Base-by-base conservation (phyloP, 257 asterid species). In the Handroanthus guayacan region DNA sequence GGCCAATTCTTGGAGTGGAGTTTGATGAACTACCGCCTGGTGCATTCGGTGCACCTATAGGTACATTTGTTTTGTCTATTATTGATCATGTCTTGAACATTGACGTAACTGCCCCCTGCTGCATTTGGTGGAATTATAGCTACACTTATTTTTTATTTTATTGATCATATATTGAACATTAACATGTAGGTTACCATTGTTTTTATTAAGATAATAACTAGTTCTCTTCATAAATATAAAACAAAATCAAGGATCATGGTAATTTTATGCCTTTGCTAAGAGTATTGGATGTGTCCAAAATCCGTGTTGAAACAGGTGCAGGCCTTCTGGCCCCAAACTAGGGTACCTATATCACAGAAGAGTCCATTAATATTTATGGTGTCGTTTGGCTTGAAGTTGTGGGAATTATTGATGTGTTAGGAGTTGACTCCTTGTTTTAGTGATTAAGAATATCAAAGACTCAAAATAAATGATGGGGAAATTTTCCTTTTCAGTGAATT, bases 21-120 rank as follows among this genome's bases (percentile, higher is more conserved):
- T 95, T 95, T 79, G 99, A 93, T 84, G 97, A 89, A 79, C 83
- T 88, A 71, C 99, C 99, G 11, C 98, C 99, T 78, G 98, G 97
- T 80, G 98, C 99, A 75, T 95, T 95, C 88, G 97, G 95, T 74
- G 78, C 96, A 43, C 97, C 98, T 79, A 91, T 95, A 82, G 98
- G 98, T 95, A 93, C 39, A 48, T 62, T 14, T 60, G 20, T 41
- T 76, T 16, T 57, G 2, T 51, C 5, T 63, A 17, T 41, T 51
- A 51, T 51, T 38, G 13, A 2, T 58, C 20, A 1, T 79, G 12
- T 51, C 68, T 60, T 70, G 48, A 54, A 50, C 45, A 55, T 6
- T 55, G 41, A 44, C 31, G 31, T 25, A 89, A 78, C 83, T 88
- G 73, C 99, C 99, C n/a, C 98, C 99, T 78, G 98, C 96, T 80